Evolutionary conservation across 306 rosid genomes (phyloP), one percentile per base, ranked within the genome.

Genomic region (Vachellia pachyceras): DNA sequence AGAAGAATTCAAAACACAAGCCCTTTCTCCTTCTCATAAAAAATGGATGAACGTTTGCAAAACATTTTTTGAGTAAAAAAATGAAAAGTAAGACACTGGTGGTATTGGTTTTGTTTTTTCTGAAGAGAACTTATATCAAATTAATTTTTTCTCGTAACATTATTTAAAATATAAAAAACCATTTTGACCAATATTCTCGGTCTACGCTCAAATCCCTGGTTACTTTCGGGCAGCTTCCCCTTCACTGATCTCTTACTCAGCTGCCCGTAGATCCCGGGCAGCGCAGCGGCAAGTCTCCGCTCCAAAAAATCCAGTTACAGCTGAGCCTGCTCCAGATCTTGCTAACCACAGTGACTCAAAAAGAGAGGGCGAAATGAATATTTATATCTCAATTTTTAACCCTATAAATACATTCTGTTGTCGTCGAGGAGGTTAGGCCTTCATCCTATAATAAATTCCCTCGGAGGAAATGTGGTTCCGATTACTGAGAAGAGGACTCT

Each of bases 231-330:
- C 88, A 84, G 80, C 41, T 29, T 37, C 72, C 25, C 55, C 89
- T 29, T 55, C 74, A 44, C 39, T 10, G 39, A 44, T 44, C n/a
- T 42, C 37, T 42, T 10, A n/a, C 52, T 69, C 10, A 12, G 13
- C 46, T 5, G 85, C 83, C 85, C 87, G 63, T 11, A 79, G 18
- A 73, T 82, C 7, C 41, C 54, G 90, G 88, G 86, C 86, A 86
- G 86, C 82, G 8, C 7, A n/a, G 86, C 84, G 67, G 8, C 7
- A n/a, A 14, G 35, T 1, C 25, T 29, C 12, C 2, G 12, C 23
- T 29, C 69, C 69, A n/a, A 2, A 14, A 13, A 17, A 18, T 20
- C n/a, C 61, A 7, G 29, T 54, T 7, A 15, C 45, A 14, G 70
- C 6, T 65, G 41, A 25, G 77, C 72, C 82, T 47, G 89, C 82